Base-by-base conservation (phyloP, 805 yeast genomes). In the Lachancea meyersii region DNA sequence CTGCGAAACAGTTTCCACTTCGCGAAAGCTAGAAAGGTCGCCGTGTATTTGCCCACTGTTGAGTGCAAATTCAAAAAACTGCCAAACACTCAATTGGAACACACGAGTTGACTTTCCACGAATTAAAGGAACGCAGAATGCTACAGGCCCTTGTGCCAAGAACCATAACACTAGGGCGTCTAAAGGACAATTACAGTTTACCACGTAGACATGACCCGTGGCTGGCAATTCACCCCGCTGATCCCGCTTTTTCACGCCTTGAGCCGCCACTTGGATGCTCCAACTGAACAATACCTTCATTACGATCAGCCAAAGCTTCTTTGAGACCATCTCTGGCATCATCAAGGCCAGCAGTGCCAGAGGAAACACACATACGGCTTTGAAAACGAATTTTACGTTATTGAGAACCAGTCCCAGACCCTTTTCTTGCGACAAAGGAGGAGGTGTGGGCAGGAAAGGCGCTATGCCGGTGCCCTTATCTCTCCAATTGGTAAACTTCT, bases 381-480 rank as follows among this genome's bases (percentile, higher is more conserved):
- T 54, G 21, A 52, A n/a, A 5, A 51, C 27, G n/a, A 53, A 7
- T 9, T 46, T 32, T 5, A 47, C 2, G 20, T 31, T 31, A 18
- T 20, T 31, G 10, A 24, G 22, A 17, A 32, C 19, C 10, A 18
- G 23, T 19, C 35, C 34, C 45, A 38, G 7, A 35, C 43, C 22
- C 47, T 51, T 42, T 28, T 42, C 45, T 26, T 36, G 45, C 16
- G 23, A 44, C 37, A 16, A 46, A 36, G n/a, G 36, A 23, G 23
- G 71, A 57, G 32, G 58, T 46, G n/a, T 65, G 1, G 95, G 95
- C 65, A 83, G 68, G 51, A 86, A 87, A 2, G 96, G 96, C 0
- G 95, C 81, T 27, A 88, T 84, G n/a, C 96, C 96, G 1, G 96
- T 88, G 4, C 91, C 93, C 48, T 80, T 84, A 58, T 87, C 96